These are phyloP conservation scores for Fusarium dimerum DNA, from an alignment of 2,329 filamentous ascomycete genomes.

Conservation along the genomic window DNA sequence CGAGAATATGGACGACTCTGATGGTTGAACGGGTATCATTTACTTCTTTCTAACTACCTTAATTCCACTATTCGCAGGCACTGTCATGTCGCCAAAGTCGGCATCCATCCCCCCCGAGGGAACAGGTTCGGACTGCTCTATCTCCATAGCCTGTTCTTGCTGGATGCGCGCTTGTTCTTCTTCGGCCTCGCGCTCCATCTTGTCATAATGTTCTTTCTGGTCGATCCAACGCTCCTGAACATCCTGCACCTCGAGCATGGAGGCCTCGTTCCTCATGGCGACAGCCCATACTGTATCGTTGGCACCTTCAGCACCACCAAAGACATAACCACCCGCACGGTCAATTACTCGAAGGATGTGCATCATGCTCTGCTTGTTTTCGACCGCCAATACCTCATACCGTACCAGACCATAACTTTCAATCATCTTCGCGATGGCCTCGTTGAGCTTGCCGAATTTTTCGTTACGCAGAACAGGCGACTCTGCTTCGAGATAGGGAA, in stretches of 20 bases:
- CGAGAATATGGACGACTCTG: slow-evolving; percentile 46
- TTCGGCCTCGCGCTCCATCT: slow-evolving; percentile 71
- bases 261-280: slow-evolving; percentile 78
- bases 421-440: slow-evolving; percentile 82
- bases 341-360: slow-evolving; percentile 86
- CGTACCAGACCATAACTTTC: slow-evolving; percentile 87
- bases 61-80: slow-evolving; percentile 64
- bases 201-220: slow-evolving; percentile 83
- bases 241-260: slow-evolving; percentile 79
- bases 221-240: slow-evolving; percentile 97
- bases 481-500: slow-evolving; percentile 79
- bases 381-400: slow-evolving; percentile 92
- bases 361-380: slow-evolving; percentile 98
- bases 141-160: slow-evolving; percentile 40
- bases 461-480: slow-evolving; percentile 66
- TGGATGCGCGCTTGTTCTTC: slow-evolving; percentile 68
- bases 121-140: slow-evolving; percentile 30
- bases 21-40: slow-evolving; percentile 52
- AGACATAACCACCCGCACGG: slow-evolving; percentile 88
- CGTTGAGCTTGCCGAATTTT: slow-evolving; percentile 84
- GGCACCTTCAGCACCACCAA: slow-evolving; percentile 85
- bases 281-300: slow-evolving; percentile 98
- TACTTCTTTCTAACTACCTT: slow-evolving; percentile 69
- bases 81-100: slow-evolving; percentile 53
- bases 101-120: slow-evolving; percentile 38